Evolutionary conservation across 2,329 filamentous ascomycete species (phyloP).

Genomic region (Penicillium nordicum): DNA sequence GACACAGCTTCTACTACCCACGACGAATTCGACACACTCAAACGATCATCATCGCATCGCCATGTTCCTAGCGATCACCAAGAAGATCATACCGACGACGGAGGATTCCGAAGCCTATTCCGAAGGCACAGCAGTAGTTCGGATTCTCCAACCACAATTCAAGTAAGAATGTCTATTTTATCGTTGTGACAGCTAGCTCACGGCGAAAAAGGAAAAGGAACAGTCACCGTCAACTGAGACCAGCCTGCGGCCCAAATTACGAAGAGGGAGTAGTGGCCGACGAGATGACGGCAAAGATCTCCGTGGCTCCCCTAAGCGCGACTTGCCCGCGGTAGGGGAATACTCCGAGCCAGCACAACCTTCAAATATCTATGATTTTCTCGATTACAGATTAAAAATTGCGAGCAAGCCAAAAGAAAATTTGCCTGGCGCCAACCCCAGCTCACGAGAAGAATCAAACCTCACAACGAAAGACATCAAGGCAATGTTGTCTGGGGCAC

Average conservation of each 20-base stretch:
- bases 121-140: constrained; percentile 18
- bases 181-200: not conserved
- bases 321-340: constrained; percentile 6
- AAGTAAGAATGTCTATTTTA: constrained; percentile 1
- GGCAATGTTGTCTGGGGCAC: constrained; percentile 42
- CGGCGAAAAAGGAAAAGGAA: not conserved
- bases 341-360: constrained; percentile 27
- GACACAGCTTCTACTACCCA: constrained; percentile 5
- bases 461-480: constrained; percentile 40
- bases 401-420: not conserved
- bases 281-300: constrained; percentile 2
- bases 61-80: constrained; percentile 2
- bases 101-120: constrained; percentile 24
- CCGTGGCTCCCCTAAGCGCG: constrained; percentile 3
- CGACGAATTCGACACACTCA: constrained; percentile 2
- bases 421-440: not conserved
- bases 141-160: not conserved
- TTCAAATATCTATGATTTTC: constrained; percentile 26
- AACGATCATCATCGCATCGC: constrained; percentile 10
- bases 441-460: not conserved
- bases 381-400: constrained; percentile 24
- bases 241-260: not conserved
- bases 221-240: not conserved
- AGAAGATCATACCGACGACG: constrained; percentile 1
- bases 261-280: not conserved